phyloP scores from a whole-genome alignment of 2,329 filamentous ascomycete genomes.

The Fusarium sp. region DNA sequence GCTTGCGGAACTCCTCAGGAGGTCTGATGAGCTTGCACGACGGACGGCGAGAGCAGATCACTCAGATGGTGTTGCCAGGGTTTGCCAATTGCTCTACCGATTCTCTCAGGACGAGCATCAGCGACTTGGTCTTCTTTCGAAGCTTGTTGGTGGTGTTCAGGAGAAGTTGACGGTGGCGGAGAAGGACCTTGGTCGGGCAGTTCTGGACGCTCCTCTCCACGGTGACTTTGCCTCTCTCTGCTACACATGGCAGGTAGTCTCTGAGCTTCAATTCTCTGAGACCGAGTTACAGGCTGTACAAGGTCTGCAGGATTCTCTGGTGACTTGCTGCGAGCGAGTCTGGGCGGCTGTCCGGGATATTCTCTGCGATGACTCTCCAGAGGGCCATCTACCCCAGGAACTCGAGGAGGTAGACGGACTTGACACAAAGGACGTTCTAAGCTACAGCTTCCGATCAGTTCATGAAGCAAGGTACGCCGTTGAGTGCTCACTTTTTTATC shows the following conservation, averaged over 20 bases:
- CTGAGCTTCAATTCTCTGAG: slow-evolving; percentile 54
- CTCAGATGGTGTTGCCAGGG: slow-evolving; percentile 88
- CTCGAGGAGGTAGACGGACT: slow-evolving; percentile 78
- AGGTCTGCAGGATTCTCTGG: slow-evolving; percentile 65
- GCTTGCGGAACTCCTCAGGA: slow-evolving; percentile 61
- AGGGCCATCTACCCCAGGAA: slow-evolving; percentile 85
- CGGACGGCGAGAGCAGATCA: slow-evolving; percentile 88
- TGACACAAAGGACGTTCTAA: slow-evolving; percentile 89
- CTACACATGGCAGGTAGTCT: slow-evolving; percentile 66
- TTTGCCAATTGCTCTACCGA: slow-evolving; percentile 76
- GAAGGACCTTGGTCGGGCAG: slow-evolving; percentile 73
- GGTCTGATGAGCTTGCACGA: slow-evolving; percentile 70
- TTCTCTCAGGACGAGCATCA: slow-evolving; percentile 61
- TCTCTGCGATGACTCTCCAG: slow-evolving; percentile 93
- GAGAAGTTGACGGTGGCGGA: slow-evolving; percentile 73
- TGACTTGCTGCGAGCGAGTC: slow-evolving; percentile 73
- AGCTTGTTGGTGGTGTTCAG: slow-evolving; percentile 72
- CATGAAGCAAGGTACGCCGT: slow-evolving; percentile 84
- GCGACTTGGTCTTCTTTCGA: slow-evolving; percentile 65
- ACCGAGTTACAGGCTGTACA: slow-evolving; percentile 52
- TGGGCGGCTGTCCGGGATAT: slow-evolving; percentile 83
- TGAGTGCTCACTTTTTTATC: slow-evolving; percentile 18
- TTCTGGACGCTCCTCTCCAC: slow-evolving; percentile 75
- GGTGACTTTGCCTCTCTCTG: slow-evolving; percentile 76
- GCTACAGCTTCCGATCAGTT: slow-evolving; percentile 94